phyloP scores from a whole-genome alignment of 306 rosid genomes.

The Parietaria judaica region DNA sequence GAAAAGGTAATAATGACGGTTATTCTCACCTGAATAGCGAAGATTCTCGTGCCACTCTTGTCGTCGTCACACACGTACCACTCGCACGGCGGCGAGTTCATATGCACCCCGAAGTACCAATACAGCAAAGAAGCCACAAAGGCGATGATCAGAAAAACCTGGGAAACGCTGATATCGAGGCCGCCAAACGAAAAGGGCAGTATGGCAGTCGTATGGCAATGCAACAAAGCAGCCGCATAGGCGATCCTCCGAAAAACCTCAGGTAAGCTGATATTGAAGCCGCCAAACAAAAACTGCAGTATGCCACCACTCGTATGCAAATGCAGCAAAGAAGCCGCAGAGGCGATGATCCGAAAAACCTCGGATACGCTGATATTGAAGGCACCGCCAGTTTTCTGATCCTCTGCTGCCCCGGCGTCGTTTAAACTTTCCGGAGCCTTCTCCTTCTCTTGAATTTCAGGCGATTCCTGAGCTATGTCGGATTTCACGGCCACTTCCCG shows the following conservation, averaged over 20 bases:
- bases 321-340: constrained; percentile 87
- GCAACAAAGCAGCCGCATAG: constrained; percentile 85
- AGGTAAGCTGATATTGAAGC: constrained; percentile 46
- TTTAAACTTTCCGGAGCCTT: constrained; percentile 15
- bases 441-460: constrained; percentile 33
- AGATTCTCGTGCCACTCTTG: constrained; percentile 55
- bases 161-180: constrained; percentile 35
- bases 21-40: constrained; percentile 69
- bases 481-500: constrained; percentile 46
- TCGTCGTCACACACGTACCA: constrained; percentile 90
- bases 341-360: constrained; percentile 77
- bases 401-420: constrained; percentile 27
- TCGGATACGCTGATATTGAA: constrained; percentile 46
- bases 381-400: constrained; percentile 26
- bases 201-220: constrained; percentile 54
- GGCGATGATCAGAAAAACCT: constrained; percentile 12
- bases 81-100: constrained; percentile 72
- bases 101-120: neutral
- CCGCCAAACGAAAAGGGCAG: constrained; percentile 50
- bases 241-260: constrained; percentile 76
- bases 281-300: constrained; percentile 48
- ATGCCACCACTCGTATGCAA: constrained; percentile 55
- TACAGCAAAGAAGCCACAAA: constrained; percentile 52
- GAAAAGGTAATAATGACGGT: neutral
- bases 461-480: constrained; percentile 30